Evolutionary conservation across 306 rosid species (phyloP), one percentile per base, ranked within the genome.

Genomic region (Clitoria ternatea): DNA sequence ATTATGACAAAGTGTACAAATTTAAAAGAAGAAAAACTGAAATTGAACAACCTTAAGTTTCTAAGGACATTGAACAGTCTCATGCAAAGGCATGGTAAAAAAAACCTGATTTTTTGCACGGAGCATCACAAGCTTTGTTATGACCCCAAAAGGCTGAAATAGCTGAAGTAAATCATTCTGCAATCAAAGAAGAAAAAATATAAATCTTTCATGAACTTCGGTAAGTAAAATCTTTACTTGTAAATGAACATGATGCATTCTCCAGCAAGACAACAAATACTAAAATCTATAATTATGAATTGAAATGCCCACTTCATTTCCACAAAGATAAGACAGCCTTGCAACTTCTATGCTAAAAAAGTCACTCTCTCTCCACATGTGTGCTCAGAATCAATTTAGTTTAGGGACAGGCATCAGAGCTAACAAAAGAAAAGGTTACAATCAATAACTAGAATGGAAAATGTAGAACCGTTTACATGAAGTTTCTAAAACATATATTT

Each of bases 91-190:
- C 37, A 52, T 44, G 15, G 30, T 47, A 61, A 47, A 43, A 44
- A 69, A 65, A 61, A 91, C 97, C 97, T 91, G 97, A 81, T 91
- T 91, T 79, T 91, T 91, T 17, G 97, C 97, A 32, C 97, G 96
- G 73, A 91, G 87, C 97, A 91, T 91, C 69, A 91, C 97, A 48
- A 91, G 97, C 87, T 91, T 91, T 35, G 91, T 89, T 82, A 91
- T 91, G 67, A 89, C 96, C 66, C 97, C 97, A 74, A 91, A 89
- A 61, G 96, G 96, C 85, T 87, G 93, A 81, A 91, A 91, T 74
- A 91, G 81, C 86, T 85, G 91, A 64, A 91, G 97, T 79, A 91
- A 82, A 82, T 91, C 97, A 65, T 91, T 91, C 97, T 91, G 82
- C 73, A 33, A 26, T 17, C 14, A 20, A 63, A 72, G 32, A 76